These are phyloP conservation scores for Candida takata DNA, from an alignment of 805 yeast genomes.

Conservation along the genomic window DNA sequence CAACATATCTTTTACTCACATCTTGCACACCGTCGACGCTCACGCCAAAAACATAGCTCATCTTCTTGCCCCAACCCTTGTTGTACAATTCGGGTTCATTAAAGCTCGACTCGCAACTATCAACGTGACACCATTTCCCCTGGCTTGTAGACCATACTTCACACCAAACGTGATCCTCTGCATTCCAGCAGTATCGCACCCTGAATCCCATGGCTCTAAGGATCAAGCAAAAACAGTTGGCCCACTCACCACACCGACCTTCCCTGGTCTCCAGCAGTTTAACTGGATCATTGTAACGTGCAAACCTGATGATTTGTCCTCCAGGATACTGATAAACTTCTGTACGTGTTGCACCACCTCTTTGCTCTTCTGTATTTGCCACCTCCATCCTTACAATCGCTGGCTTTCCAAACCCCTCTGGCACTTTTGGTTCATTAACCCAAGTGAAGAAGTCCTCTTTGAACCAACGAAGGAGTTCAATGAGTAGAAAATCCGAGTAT, in stretches of 20 bases:
- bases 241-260: constrained; percentile 97
- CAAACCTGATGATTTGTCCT: constrained; percentile 44
- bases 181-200: constrained; percentile 75
- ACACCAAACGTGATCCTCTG: constrained; percentile 96
- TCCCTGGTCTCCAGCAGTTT: constrained; percentile 51
- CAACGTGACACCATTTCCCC: constrained; percentile 80
- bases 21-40: constrained; percentile 57
- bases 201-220: constrained; percentile 59
- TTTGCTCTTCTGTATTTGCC: constrained; percentile 40
- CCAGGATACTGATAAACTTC: constrained; percentile 69
- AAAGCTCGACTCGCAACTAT: constrained; percentile 79
- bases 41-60: constrained; percentile 81
- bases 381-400: constrained; percentile 30
- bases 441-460: constrained; percentile 76
- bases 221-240: constrained; percentile 69
- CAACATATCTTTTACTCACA: constrained; percentile 63
- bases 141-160: constrained; percentile 64
- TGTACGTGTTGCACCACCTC: constrained; percentile 39
- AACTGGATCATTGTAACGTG: constrained; percentile 67
- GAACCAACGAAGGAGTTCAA: constrained; percentile 58
- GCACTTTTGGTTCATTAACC: constrained; percentile 68
- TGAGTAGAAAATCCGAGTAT: constrained; percentile 51
- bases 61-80: constrained; percentile 86
- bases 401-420: constrained; percentile 38
- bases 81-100: constrained; percentile 76